Evolutionary conservation across 1,139 yeast genomes (phyloP).

Genomic region (Yamadazyma kanchanaburiensis): DNA sequence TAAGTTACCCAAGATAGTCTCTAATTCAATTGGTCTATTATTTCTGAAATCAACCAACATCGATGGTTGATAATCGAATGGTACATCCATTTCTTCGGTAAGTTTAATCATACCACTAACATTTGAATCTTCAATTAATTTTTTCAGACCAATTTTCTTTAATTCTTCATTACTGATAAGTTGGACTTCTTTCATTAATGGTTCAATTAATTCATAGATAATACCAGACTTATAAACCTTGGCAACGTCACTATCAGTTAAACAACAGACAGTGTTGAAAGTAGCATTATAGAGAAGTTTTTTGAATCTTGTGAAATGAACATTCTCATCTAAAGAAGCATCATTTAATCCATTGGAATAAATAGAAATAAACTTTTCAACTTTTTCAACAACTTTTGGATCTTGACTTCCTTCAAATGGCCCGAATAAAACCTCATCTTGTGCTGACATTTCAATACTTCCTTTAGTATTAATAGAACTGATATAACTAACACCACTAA

Average conservation of each 20-base stretch:
- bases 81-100: slow-evolving; percentile 18
- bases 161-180: slow-evolving; percentile 23
- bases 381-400: no score
- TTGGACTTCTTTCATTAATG: slow-evolving; percentile 24
- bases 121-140: slow-evolving; percentile 14
- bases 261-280: slow-evolving; percentile 30
- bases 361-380: slow-evolving; percentile 20
- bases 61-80: slow-evolving; percentile 25
- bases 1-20: slow-evolving; percentile 26
- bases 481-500: slow-evolving; percentile 25
- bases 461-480: slow-evolving; percentile 22
- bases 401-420: slow-evolving; percentile 8
- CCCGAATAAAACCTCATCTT: slow-evolving; percentile 22
- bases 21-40: slow-evolving; percentile 28
- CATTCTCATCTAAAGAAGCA: slow-evolving; percentile 19
- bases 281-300: slow-evolving; percentile 36
- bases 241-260: slow-evolving; percentile 28
- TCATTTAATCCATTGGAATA: slow-evolving; percentile 18
- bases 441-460: slow-evolving; percentile 24
- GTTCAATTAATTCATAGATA: slow-evolving; percentile 14
- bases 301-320: slow-evolving; percentile 23
- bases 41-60: slow-evolving; percentile 34
- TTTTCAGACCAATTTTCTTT: slow-evolving; percentile 11
- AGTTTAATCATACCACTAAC: slow-evolving; percentile 14
- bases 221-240: slow-evolving; percentile 11